phyloP scores from a whole-genome alignment of 805 yeast species.

The Saturnispora ahearnii region DNA sequence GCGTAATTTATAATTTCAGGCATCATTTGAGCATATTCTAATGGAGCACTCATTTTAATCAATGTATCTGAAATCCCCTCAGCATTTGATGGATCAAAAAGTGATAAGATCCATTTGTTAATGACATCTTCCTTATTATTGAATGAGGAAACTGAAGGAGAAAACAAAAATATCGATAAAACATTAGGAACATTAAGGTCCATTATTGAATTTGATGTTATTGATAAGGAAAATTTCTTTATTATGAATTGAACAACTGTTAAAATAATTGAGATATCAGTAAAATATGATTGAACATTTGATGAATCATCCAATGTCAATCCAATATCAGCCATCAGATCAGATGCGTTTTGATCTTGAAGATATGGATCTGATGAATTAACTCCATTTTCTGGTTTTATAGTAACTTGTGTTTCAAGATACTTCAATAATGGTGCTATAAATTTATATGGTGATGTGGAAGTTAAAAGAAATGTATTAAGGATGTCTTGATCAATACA shows the following conservation, averaged over 20 bases:
- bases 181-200: constrained; percentile 4
- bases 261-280: constrained; percentile 58
- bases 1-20: constrained; percentile 73
- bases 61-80: constrained; percentile 82
- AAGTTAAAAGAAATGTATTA: constrained; percentile 33
- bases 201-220: constrained; percentile 13
- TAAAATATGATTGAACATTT: constrained; percentile 48
- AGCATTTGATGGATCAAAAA: constrained; percentile 48
- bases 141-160: constrained; percentile 3
- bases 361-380: constrained; percentile 9
- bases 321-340: constrained; percentile 22
- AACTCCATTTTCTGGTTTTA: constrained; percentile 17
- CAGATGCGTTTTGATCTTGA: constrained; percentile 16
- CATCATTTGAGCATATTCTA: constrained; percentile 58
- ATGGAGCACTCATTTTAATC: constrained; percentile 54
- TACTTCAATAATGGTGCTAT: constrained; percentile 39
- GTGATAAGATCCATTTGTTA: constrained; percentile 69
- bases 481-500: constrained; percentile 35
- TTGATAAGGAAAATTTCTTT: background rate
- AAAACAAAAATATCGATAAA: constrained; percentile 6
- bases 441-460: constrained; percentile 35
- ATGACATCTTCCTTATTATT: constrained; percentile 18
- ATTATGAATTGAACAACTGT: constrained; percentile 31
- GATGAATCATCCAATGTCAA: constrained; percentile 52
- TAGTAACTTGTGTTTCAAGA: constrained; percentile 35